Evolutionary conservation across 192 early-diverging fungal genomes (phyloP).

Genomic region (Umbelopsis ramanniana): DNA sequence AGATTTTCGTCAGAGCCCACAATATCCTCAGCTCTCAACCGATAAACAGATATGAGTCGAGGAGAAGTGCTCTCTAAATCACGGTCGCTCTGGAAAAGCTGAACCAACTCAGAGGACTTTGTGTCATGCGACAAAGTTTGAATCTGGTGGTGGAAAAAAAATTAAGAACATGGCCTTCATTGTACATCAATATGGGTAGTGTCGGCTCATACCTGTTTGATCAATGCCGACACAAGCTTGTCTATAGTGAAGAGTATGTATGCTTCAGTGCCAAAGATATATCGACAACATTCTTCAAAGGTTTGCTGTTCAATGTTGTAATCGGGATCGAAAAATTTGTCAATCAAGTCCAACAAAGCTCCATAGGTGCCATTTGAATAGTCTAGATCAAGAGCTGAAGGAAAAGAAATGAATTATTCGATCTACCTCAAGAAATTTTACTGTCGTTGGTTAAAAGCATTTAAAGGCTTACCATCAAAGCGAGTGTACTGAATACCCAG

Average conservation of each 20-base stretch:
- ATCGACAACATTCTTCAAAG: constrained; percentile 88
- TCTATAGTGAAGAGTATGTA: constrained; percentile 91
- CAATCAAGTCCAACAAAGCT: constrained; percentile 74
- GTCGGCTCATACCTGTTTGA: constrained; percentile 70
- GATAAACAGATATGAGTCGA: constrained; percentile 36
- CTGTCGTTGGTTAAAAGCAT: too few relatives aligned
- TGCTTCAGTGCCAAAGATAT: constrained; percentile 87
- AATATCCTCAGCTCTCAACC: constrained; percentile 30
- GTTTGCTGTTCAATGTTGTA: constrained; percentile 62
- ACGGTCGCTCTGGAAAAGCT: constrained; percentile 66
- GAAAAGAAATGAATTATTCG: not conserved
- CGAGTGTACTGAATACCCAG: constrained; percentile 51
- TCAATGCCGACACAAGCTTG: constrained; percentile 76
- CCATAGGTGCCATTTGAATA: constrained; percentile 70
- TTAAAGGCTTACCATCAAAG: constrained; percentile 40
- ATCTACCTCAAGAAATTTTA: too few relatives aligned
- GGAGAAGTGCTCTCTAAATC: constrained; percentile 41
- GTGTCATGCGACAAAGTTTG: constrained; percentile 55
- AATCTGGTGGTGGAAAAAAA: not conserved
- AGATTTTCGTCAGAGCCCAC: constrained; percentile 39
- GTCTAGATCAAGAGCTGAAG: constrained; percentile 48
- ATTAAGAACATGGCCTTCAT: too few relatives aligned
- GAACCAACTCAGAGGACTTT: constrained; percentile 63
- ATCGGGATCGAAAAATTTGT: constrained; percentile 78
- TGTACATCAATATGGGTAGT: too few relatives aligned